phyloP scores from a whole-genome alignment of 2,329 filamentous ascomycete species.

The Rhynchosporium graminicola region DNA sequence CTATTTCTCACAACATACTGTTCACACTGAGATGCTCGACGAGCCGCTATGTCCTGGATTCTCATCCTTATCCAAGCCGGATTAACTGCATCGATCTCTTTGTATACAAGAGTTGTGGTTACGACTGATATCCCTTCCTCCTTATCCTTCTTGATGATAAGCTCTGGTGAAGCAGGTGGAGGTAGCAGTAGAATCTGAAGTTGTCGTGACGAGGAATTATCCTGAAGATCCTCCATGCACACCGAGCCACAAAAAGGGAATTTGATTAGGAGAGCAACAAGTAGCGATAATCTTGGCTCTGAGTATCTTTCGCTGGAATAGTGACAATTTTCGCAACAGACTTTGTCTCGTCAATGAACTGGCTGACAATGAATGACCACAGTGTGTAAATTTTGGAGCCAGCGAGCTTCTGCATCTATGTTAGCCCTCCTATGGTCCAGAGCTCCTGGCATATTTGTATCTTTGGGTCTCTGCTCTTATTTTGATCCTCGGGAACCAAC shows the following conservation, averaged over 20 bases:
- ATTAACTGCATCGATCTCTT: not conserved
- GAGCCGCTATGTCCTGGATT: not conserved
- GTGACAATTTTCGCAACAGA: constrained; percentile 22
- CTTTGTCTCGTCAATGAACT: constrained; percentile 23
- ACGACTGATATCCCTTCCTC: not conserved
- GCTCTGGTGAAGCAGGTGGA: constrained; percentile 8
- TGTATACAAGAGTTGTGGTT: not conserved
- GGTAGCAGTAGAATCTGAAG: not conserved
- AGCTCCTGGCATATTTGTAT: constrained; percentile 21
- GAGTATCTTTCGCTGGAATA: constrained; percentile 21
- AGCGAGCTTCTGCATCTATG: constrained; percentile 22
- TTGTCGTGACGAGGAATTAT: not conserved
- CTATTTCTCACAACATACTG: constrained; percentile 12
- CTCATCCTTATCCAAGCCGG: not conserved
- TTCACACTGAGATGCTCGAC: not conserved
- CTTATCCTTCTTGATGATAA: not conserved
- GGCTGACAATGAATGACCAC: constrained; percentile 31
- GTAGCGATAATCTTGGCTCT: not conserved
- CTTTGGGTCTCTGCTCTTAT: not conserved
- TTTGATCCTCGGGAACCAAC: constrained; percentile 30
- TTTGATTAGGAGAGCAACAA: constrained; percentile 16
- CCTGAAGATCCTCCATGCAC: not conserved
- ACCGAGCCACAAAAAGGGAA: constrained; percentile 12
- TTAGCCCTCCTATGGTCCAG: constrained; percentile 32
- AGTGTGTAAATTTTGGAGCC: constrained; percentile 20